Base-by-base conservation (phyloP, 257 asterid genomes). In the Lantana camara region DNA sequence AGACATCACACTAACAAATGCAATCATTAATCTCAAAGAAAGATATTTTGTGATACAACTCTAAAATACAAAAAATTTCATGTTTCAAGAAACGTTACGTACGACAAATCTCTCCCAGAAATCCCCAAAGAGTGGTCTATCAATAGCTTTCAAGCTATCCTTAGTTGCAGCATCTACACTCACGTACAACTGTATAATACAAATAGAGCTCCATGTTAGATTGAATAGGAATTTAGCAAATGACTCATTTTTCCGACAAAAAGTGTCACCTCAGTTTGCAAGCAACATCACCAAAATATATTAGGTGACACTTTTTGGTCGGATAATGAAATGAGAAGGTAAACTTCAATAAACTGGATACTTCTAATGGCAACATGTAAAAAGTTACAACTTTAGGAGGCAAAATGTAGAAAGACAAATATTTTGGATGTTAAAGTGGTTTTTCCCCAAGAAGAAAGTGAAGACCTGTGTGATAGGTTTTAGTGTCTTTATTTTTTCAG, bases 121-220 rank as follows among this genome's bases (percentile, higher is more conserved):
- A 80, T 94, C 97, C 35, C 95, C 88, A 79, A 94, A 94, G 53
- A 94, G 90, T 24, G 97, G 97, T 66, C 99, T 83, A 66, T 94
- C 99, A 58, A 94, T 90, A 63, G 97, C 96, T 90, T 94, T 94
- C 90, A 94, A 76, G 89, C 95, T 90, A 41, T 94, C 99, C 78
- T 90, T 94, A 29, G 97, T 90, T 47, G 90, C 97, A 68, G 99
- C 97, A 86, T 94, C 99, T 32, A 94, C 97, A 51, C 99, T 94
- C 60, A 94, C 99, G 74, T 94, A 94, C 68, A 94, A 77, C 99
- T 94, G 92, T 71, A 72, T 8, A 48, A 71, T 73, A 63, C 73
- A 67, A 32, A 71, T 40, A 67, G 58, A 44, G 2, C 4, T 27
- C 32, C 2, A 5, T 27, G 32, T 27, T 27, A 27, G 32, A 27